A percentile compares a stretch with the other conserved stretches of the same genome.
These are phyloP conservation scores for Sporisorium reilianum DNA, from an alignment of 1,284 basidiomycete species.

Conservation along the genomic window DNA sequence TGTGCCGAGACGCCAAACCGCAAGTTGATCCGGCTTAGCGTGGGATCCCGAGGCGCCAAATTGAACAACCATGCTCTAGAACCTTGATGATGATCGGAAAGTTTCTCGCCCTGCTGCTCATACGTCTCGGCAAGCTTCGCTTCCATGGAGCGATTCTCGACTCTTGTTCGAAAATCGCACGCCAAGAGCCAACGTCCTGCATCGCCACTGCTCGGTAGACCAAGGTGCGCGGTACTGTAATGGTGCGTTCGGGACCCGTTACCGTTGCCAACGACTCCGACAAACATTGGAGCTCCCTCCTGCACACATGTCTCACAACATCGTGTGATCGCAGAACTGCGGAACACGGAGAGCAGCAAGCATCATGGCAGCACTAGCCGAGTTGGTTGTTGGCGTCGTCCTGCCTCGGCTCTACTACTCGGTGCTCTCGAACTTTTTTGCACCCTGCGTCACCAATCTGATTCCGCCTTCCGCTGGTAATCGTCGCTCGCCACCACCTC, in stretches of 20 bases:
- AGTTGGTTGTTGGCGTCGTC: not conserved
- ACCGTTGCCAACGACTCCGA: too few relatives aligned
- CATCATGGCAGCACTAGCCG: not conserved
- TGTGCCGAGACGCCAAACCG: not conserved
- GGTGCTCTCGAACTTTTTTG: not conserved
- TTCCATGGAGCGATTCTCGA: not conserved
- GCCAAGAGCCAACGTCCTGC: not conserved
- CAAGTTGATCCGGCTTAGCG: not conserved
- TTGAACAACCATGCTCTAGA: not conserved
- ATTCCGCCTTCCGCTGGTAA: too few relatives aligned
- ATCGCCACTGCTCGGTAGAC: not conserved
- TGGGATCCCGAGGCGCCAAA: not conserved
- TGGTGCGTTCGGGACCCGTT: too few relatives aligned
- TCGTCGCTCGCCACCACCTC: too few relatives aligned
- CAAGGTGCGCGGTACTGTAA: not conserved
- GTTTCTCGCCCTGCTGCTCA: too few relatives aligned
- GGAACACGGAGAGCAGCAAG: not conserved
- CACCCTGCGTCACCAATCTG: too few relatives aligned
- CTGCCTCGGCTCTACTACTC: conserved; percentile 5
- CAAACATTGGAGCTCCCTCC: too few relatives aligned
- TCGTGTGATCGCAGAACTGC: not conserved
- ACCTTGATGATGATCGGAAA: not conserved
- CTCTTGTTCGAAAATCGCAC: not conserved
- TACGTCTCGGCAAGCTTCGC: not conserved
- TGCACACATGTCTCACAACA: too few relatives aligned